Evolutionary conservation across 371 early-diverging fungal genomes (phyloP).

Genomic region (Mucor sp.): DNA sequence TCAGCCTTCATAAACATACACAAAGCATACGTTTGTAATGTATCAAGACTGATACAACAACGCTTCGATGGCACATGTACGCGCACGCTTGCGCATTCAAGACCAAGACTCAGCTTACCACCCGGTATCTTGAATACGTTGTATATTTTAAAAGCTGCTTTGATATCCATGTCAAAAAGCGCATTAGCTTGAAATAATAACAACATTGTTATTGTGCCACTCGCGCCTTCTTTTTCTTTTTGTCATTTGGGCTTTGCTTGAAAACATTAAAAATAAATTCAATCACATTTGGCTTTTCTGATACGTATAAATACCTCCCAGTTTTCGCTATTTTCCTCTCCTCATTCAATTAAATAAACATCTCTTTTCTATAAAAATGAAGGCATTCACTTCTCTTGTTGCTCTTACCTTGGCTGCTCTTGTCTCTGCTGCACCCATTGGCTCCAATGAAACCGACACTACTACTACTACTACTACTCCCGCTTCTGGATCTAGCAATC

Average conservation of each 20-base stretch:
- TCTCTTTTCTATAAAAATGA: neutral
- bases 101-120: neutral
- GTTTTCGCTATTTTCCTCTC: neutral
- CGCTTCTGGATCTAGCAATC: neutral
- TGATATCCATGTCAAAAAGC: neutral
- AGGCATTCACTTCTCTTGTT: conserved; percentile 4
- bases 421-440: conserved; percentile 8
- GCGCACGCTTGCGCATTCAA: neutral
- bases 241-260: conserved; percentile 1
- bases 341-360: neutral
- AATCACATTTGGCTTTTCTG: neutral
- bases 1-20: neutral
- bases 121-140: neutral
- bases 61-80: neutral
- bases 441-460: neutral
- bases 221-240: neutral
- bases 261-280: neutral
- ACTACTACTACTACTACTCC: neutral
- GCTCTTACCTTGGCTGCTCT: conserved; percentile 8
- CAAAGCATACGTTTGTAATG: neutral
- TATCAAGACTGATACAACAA: neutral
- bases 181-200: neutral
- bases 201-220: conserved; percentile 1
- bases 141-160: neutral
- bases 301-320: neutral